Evolutionary conservation across 1,284 basidiomycete genomes (phyloP).

Genomic region (Cystobasidium pallidum): DNA sequence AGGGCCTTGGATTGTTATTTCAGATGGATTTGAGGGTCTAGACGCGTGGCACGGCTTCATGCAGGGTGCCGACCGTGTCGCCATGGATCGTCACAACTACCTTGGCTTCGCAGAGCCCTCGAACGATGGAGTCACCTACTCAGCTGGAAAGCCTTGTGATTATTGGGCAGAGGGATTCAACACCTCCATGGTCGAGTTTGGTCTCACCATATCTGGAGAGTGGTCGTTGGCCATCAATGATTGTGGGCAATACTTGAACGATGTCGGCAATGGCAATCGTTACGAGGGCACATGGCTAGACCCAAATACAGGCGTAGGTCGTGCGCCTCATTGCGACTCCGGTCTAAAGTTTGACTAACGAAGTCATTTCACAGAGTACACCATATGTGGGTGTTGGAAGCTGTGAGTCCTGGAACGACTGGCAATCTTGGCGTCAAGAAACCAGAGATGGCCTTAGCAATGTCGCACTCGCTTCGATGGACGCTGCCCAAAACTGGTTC

Average conservation of each 20-base stretch:
- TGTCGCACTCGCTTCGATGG: conserved; percentile 43
- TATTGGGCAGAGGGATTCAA: conserved; percentile 51
- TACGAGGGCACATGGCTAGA: conserved; percentile 52
- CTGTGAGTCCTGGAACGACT: conserved; percentile 50
- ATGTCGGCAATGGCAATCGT: conserved; percentile 50
- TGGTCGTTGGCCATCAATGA: conserved; percentile 52
- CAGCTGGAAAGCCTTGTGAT: conserved; percentile 50
- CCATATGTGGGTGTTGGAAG: conserved; percentile 44
- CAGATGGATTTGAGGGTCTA: conserved; percentile 51
- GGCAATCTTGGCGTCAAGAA: conserved; percentile 33
- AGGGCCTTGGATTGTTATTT: conserved; percentile 51
- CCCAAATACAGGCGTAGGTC: conserved; percentile 31
- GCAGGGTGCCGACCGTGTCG: conserved; percentile 70
- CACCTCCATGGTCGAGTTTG: conserved; percentile 50
- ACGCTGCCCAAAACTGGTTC: conserved; percentile 68
- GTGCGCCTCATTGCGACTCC: conserved; percentile 17
- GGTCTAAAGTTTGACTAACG: no score
- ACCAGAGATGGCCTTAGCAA: conserved; percentile 35
- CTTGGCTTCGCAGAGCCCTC: conserved; percentile 48
- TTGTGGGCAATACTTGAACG: conserved; percentile 53
- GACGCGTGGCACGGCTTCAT: conserved; percentile 51
- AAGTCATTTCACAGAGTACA: no score
- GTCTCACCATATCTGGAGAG: conserved; percentile 56
- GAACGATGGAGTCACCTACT: conserved; percentile 42
- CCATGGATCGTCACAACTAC: conserved; percentile 70